Conservation (phyloP, 805 yeast species). For the Metschnikowia gruessii region DNA sequence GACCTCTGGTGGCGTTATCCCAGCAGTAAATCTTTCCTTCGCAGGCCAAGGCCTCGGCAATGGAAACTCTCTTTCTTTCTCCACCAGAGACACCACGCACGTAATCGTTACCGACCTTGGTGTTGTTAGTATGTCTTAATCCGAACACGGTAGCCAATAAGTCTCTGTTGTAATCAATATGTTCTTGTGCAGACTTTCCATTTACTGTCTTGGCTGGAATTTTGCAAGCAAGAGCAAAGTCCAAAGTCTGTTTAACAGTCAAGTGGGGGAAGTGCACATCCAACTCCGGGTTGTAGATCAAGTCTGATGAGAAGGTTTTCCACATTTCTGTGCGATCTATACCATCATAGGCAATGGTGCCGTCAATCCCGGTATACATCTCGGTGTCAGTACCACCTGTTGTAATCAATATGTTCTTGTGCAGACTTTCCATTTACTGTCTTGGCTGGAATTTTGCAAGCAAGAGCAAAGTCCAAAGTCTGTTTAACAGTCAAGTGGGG, state of each 20-base stretch:
- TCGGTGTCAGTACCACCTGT: no score
- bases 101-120: constrained; percentile 61
- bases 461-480: no score
- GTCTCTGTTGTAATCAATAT: no score
- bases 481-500: no score
- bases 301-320: constrained; percentile 60
- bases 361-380: no score
- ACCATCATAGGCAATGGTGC: constrained; percentile 54
- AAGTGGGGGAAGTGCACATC: constrained; percentile 67
- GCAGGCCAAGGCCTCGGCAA: constrained; percentile 58
- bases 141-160: no score
- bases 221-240: no score
- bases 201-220: no score
- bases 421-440: no score
- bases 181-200: no score
- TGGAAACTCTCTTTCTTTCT: constrained; percentile 65
- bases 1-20: constrained; percentile 69
- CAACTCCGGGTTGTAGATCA: constrained; percentile 63
- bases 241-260: constrained; percentile 61
- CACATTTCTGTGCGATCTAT: constrained; percentile 48
- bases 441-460: no score
- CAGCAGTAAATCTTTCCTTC: constrained; percentile 50
- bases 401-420: no score
- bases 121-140: constrained; percentile 49
- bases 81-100: constrained; percentile 72